Conservation (phyloP, 192 early-diverging fungal genomes). For the Mortierella claussenii region DNA sequence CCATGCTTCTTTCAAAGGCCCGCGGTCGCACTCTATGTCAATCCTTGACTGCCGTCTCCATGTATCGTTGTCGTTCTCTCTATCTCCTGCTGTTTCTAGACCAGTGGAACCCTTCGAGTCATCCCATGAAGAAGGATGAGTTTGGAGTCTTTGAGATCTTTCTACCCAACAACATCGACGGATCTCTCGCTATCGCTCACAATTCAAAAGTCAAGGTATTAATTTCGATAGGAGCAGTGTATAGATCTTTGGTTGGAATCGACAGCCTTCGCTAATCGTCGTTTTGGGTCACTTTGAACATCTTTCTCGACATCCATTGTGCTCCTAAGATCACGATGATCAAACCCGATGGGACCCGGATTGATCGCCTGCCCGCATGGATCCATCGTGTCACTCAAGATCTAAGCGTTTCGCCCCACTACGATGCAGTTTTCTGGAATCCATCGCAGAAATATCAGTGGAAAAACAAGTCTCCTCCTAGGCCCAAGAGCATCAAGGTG, state of each 20-base stretch:
- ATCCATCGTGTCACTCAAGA: constrained; percentile 89
- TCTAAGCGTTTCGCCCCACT: constrained; percentile 78
- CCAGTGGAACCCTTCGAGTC: constrained; percentile 80
- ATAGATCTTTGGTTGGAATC: too few species aligned
- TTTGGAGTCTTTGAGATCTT: constrained; percentile 87
- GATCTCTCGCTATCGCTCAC: constrained; percentile 81
- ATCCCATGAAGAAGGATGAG: constrained; percentile 81
- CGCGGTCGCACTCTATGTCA: constrained; percentile 2
- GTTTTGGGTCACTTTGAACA: too few species aligned
- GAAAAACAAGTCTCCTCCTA: constrained; percentile 79
- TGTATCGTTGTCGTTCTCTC: constrained; percentile 6
- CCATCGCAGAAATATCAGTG: constrained; percentile 80
- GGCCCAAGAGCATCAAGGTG: constrained; percentile 76
- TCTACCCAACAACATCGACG: constrained; percentile 71
- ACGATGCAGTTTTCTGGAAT: constrained; percentile 96
- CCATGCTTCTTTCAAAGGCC: not conserved
- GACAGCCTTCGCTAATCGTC: too few species aligned
- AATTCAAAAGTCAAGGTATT: constrained; percentile 87
- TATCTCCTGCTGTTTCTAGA: constrained; percentile 59
- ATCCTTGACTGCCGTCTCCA: constrained; percentile 1
- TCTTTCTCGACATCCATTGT: not conserved
- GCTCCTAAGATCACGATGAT: constrained; percentile 75
- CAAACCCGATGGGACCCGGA: constrained; percentile 75
- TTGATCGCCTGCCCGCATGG: constrained; percentile 93
- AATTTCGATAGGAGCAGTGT: too few species aligned